Conservation (phyloP, 2,329 filamentous ascomycete genomes). For the Botryotinia narcissicola region DNA sequence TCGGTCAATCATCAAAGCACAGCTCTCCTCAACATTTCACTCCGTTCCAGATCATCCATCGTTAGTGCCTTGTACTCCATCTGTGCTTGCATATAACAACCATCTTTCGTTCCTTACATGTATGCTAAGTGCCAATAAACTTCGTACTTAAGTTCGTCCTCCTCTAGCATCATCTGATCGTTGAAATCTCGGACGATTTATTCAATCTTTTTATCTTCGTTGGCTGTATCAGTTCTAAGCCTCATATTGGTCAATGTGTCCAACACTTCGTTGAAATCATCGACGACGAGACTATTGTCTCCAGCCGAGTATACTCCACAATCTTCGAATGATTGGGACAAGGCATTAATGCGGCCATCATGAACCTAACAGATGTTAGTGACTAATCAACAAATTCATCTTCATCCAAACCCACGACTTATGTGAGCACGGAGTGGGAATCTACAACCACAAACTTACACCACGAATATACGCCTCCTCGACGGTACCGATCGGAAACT, state of each 20-base stretch:
- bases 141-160: slow-evolving; percentile 14
- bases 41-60: neutral
- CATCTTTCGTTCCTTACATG: slow-evolving; percentile 17
- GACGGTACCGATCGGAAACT: neutral
- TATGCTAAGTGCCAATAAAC: slow-evolving; percentile 19
- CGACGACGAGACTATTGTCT: neutral
- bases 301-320: slow-evolving; percentile 5
- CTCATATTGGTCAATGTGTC: slow-evolving; percentile 6
- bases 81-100: slow-evolving; percentile 9
- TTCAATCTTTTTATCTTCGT: neutral
- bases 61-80: slow-evolving; percentile 10
- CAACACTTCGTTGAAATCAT: slow-evolving; percentile 10
- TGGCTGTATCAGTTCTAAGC: neutral
- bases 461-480: slow-evolving; percentile 13
- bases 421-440: neutral
- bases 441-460: neutral
- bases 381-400: neutral
- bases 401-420: neutral
- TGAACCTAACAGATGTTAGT: slow-evolving; percentile 9
- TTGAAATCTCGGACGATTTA: neutral
- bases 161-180: neutral
- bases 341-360: slow-evolving; percentile 17
- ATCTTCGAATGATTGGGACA: slow-evolving; percentile 3
- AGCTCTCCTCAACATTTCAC: slow-evolving; percentile 13
- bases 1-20: slow-evolving; percentile 11